phyloP scores from a whole-genome alignment of 2,329 filamentous ascomycete species.

The Paraconiothyrium sp. region DNA sequence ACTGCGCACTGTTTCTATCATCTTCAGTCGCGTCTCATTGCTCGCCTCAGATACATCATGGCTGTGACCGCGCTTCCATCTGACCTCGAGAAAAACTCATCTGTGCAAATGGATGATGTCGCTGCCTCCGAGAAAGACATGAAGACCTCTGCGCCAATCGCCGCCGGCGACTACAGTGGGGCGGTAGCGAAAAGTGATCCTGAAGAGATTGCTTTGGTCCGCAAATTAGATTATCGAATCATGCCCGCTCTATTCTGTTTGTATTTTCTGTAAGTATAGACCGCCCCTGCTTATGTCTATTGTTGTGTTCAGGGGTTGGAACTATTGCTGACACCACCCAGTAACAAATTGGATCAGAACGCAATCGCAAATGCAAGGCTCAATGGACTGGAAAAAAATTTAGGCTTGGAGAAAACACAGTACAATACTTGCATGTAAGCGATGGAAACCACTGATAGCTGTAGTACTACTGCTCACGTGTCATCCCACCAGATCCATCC shows the following conservation, averaged over 20 bases:
- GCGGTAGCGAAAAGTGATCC: slow-evolving; percentile 36
- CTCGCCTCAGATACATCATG: slow-evolving; percentile 19
- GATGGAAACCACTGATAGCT: slow-evolving; percentile 33
- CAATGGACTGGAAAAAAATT: slow-evolving; percentile 67
- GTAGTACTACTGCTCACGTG: not conserved
- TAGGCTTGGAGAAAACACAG: slow-evolving; percentile 32
- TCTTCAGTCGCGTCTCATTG: not conserved
- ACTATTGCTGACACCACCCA: slow-evolving; percentile 10
- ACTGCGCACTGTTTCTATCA: not conserved
- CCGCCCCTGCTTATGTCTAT: not conserved
- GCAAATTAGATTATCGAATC: slow-evolving; percentile 37
- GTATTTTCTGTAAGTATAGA: slow-evolving; percentile 47
- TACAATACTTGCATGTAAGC: slow-evolving; percentile 57
- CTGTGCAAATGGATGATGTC: slow-evolving; percentile 32
- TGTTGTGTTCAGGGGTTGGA: not conserved
- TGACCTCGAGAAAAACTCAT: slow-evolving; percentile 29
- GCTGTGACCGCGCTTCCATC: slow-evolving; percentile 12
- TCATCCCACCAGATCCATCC: slow-evolving; percentile 18
- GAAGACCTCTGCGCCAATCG: slow-evolving; percentile 14
- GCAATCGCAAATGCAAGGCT: slow-evolving; percentile 72
- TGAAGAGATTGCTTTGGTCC: slow-evolving; percentile 36
- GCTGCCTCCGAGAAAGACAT: slow-evolving; percentile 26
- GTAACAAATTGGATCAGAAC: slow-evolving; percentile 62
- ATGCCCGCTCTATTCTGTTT: slow-evolving; percentile 43
- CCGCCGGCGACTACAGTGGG: slow-evolving; percentile 33